Percentiles rank a stretch among this genome's conserved stretches.
phyloP scores from a whole-genome alignment of 2,329 filamentous ascomycete species.

The Hymenoscyphus fraxineus region DNA sequence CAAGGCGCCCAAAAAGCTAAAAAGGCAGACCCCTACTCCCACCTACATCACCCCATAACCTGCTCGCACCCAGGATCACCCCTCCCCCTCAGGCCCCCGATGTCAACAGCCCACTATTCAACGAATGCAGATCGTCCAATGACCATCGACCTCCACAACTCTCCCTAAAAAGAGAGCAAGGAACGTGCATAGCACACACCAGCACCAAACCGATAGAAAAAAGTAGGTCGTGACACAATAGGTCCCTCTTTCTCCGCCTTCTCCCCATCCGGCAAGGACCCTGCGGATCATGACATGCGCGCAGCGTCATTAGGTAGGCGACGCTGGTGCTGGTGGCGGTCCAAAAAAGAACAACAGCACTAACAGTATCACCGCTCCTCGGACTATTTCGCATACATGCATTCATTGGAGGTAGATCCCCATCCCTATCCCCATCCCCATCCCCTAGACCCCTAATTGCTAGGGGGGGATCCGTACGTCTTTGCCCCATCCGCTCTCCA shows the following conservation, averaged over 20 bases:
- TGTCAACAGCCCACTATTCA: neutral
- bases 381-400: neutral
- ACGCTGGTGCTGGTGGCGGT: neutral
- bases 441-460: neutral
- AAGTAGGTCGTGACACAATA: neutral
- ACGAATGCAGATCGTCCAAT: conserved; percentile 1
- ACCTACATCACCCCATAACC: neutral
- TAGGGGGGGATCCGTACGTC: too few relatives aligned
- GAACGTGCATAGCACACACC: neutral
- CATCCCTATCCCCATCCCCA: too few relatives aligned
- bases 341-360: too few relatives aligned
- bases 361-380: neutral
- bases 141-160: neutral
- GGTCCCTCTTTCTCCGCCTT: neutral
- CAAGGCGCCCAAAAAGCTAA: neutral
- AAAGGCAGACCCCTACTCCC: neutral
- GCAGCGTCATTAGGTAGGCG: neutral
- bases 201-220: neutral
- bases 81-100: neutral
- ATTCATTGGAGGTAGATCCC: neutral
- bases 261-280: neutral
- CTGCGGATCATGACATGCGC: conserved; percentile 9
- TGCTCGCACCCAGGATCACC: conserved; percentile 1
- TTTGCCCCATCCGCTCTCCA: too few relatives aligned
- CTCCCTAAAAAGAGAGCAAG: neutral